Percentiles rank a stretch among this genome's conserved stretches.
phyloP scores from a whole-genome alignment of 768 basidiomycete species.

The Trametes meyenii region DNA sequence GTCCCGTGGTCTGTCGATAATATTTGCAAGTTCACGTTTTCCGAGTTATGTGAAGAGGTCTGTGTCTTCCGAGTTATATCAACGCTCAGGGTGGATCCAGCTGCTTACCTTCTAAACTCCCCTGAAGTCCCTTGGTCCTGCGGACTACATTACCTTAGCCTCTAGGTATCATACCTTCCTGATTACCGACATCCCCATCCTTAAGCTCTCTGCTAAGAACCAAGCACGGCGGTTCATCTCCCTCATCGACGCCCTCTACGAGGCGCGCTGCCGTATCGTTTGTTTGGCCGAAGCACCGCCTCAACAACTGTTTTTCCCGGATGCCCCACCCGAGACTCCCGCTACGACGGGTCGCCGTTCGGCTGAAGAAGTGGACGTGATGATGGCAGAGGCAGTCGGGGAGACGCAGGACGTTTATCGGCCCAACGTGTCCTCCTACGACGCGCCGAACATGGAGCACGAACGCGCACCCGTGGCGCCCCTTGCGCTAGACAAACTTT shows the following conservation, averaged over 20 bases:
- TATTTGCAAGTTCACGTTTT: constrained; percentile 51
- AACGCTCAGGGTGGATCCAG: not conserved
- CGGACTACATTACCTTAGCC: constrained; percentile 60
- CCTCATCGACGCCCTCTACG: constrained; percentile 61
- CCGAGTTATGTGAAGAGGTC: constrained; percentile 50
- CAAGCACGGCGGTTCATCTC: constrained; percentile 63
- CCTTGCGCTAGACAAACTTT: constrained; percentile 49
- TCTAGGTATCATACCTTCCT: constrained; percentile 52
- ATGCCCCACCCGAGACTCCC: constrained; percentile 35
- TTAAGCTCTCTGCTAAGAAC: constrained; percentile 55
- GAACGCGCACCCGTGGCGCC: constrained; percentile 33
- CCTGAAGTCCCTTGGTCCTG: constrained; percentile 53
- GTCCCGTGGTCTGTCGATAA: constrained; percentile 47
- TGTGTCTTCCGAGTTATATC: not conserved
- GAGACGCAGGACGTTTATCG: constrained; percentile 53
- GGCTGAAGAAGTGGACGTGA: constrained; percentile 32
- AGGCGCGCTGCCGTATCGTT: constrained; percentile 42
- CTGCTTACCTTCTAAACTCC: not conserved
- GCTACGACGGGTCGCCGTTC: not conserved
- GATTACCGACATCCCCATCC: constrained; percentile 52
- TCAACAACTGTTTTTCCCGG: constrained; percentile 58
- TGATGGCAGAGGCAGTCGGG: constrained; percentile 53
- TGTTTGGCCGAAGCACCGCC: constrained; percentile 44
- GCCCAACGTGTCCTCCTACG: constrained; percentile 59
- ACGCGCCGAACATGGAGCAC: constrained; percentile 39